phyloP scores from a whole-genome alignment of 768 basidiomycete genomes.

The Plicaturopsis crispa region DNA sequence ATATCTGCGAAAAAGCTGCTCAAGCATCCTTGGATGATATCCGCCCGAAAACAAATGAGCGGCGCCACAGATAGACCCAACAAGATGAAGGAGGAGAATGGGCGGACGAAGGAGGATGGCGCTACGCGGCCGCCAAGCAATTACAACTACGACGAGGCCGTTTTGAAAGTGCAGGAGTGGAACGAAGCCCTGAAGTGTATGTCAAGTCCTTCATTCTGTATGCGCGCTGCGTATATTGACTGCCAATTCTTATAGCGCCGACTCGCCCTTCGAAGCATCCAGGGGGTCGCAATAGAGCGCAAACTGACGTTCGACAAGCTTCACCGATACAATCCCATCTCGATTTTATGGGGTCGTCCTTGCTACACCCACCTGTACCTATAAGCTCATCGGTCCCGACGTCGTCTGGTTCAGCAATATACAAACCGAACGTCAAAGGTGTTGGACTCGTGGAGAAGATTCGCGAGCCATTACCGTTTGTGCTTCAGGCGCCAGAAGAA shows the following conservation, averaged over 20 bases:
- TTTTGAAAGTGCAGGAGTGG: slow-evolving; percentile 96
- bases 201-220: too few relatives aligned
- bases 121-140: slow-evolving; percentile 51
- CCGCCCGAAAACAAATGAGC: slow-evolving; percentile 69
- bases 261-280: slow-evolving; percentile 68
- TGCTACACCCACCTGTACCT: slow-evolving; percentile 6
- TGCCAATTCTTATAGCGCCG: slow-evolving; percentile 42
- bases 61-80: slow-evolving; percentile 11
- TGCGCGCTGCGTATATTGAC: too few relatives aligned
- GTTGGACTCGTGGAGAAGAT: slow-evolving; percentile 29
- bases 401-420: too few relatives aligned
- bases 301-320: slow-evolving; percentile 37
- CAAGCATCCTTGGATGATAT: slow-evolving; percentile 93
- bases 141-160: slow-evolving; percentile 90
- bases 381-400: too few relatives aligned
- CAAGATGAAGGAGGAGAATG: slow-evolving; percentile 24
- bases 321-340: slow-evolving; percentile 21
- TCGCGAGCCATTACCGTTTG: slow-evolving; percentile 53
- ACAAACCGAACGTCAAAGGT: too few relatives aligned
- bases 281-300: slow-evolving; percentile 32
- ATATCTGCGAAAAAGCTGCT: slow-evolving; percentile 91
- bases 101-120: slow-evolving; percentile 24
- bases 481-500: slow-evolving; percentile 69
- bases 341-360: slow-evolving; percentile 4
- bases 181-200: slow-evolving; percentile 93